Base-by-base conservation (phyloP, 148 eudicot species). In the Silene uniflora region DNA sequence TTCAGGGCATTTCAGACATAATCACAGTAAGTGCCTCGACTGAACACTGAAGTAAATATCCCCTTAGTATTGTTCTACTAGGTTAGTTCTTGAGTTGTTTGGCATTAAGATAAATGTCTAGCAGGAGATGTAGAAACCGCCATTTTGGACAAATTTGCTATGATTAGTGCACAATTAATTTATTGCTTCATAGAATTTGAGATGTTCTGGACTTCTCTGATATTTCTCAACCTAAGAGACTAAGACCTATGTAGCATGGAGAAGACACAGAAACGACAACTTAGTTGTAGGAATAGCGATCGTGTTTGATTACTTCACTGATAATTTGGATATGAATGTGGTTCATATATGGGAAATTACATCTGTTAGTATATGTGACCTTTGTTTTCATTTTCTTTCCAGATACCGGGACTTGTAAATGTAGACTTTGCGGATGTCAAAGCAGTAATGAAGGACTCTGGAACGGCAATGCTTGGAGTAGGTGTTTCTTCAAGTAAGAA, bases 381-480 rank as follows among this genome's bases (percentile, higher is more conserved):
- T 3, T 3, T 13, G 80, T 23, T 67, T 66, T 69, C 58, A 11
- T 63, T 46, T 54, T 62, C 71, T 47, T 83, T 76, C 83, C 44
- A 96, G 99, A 89, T 96, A 80, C 99, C 99, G 1, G 99, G 99
- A 78, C 87, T 96, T 74, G 99, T 96, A 69, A 96, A 96, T 83
- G 99, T 96, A 72, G 99, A 96, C 81, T 96, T 96, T 79, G 99
- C 99, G 19, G 99, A 96, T 80, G 98, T 96, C 60, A 91, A 91
- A 84, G 99, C 99, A 67, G 88, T 96, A 47, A 96, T 96, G 99
- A 92, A 88, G 83, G 89, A 96, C 83, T 92, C 99, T 24, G 99
- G 99, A 78, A 92, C 99, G 25, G 98, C 99, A 22, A 92, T 96
- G 99, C 98, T 96, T 67, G 99, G 99, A 73, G 98, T 96, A 60